Base-by-base conservation (phyloP, 352 stramenopile genomes). In the Pythium grandisporangium region DNA sequence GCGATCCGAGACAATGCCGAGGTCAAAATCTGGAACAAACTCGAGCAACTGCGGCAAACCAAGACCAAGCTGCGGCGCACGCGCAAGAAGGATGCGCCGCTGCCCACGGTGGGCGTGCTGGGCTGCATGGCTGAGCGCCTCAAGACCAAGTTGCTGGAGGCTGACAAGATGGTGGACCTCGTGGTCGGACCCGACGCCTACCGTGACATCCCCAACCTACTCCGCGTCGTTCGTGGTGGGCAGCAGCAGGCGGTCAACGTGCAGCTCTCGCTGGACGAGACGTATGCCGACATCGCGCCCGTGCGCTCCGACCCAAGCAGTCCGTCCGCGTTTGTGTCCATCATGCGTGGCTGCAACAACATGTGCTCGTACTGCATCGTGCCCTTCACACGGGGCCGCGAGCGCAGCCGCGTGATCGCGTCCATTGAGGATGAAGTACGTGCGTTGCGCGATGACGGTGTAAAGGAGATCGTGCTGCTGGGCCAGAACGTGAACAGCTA, bases 401-500 rank as follows among this genome's bases (percentile, higher is more conserved):
- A 99, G 67, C 82, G 96, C 36, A 89, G 75, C 47, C 78, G 78
- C 19, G 76, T 89, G 30, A 75, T 99, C 16, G 46, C 64, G 14
- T 97, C 80, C 42, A 98, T 99, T 34, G 60, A 99, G 3, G 79
- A 96, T 32, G 96, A 99, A 63, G 94, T 98, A 33, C 66, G 63
- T 34, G 43, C 72, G 14, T 63, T 98, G 36, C 59, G 82, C 12
- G 72, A 95, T 46, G 64, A 96, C 36, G 92, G 88, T 35, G 84
- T 98, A 16, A 98, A 98, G 58, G 97, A 99, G 59, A 79, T 99
- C 12, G 86, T 97, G 39, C 70, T 99, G 24, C 71, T 99, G n/a
- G 97, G 97, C 29, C 97, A 99, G 67, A 99, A 99, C 66, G 96
- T 99, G 33, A 99, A 99, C 70, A 98, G 86, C 42, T 99, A 99